Conservation (phyloP, 2,329 filamentous ascomycete genomes). For the Hymenoscyphus occultus region DNA sequence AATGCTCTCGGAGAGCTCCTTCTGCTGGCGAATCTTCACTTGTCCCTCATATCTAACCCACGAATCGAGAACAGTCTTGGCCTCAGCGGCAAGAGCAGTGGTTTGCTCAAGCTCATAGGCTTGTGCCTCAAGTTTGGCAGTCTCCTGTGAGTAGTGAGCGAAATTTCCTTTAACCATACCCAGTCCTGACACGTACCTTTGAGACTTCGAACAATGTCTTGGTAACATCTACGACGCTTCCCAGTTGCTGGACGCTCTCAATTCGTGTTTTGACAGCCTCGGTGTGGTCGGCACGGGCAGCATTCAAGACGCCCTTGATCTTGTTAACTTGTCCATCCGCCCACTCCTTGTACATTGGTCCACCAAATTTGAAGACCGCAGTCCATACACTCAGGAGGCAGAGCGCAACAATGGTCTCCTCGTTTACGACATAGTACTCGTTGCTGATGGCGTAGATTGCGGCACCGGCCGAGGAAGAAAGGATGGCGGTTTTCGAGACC, state of each 20-base stretch:
- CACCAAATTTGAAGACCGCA: conserved; percentile 88
- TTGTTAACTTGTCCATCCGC: conserved; percentile 84
- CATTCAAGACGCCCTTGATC: conserved; percentile 93
- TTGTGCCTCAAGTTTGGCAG: conserved; percentile 90
- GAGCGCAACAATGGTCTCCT: conserved; percentile 93
- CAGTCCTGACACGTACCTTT: conserved; percentile 62
- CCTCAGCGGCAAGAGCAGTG: conserved; percentile 87
- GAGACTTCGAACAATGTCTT: conserved; percentile 97
- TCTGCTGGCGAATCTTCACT: conserved; percentile 98
- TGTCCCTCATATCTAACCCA: conserved; percentile 99
- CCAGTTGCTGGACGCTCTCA: conserved; percentile 90
- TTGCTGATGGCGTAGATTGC: conserved; percentile 96
- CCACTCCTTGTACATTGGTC: conserved; percentile 90
- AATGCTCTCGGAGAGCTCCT: conserved; percentile 86
- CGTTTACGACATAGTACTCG: conserved; percentile 99
- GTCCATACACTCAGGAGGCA: conserved; percentile 91
- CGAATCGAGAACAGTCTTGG: conserved; percentile 92
- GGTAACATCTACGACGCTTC: conserved; percentile 91
- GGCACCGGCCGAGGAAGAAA: conserved; percentile 87
- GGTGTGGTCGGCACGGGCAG: conserved; percentile 91
- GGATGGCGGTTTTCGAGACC: conserved; percentile 93
- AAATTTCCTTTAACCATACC: neutral
- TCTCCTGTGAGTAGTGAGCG: conserved; percentile 55
- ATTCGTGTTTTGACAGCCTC: conserved; percentile 93
- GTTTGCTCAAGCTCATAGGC: conserved; percentile 97